phyloP scores from a whole-genome alignment of 805 yeast genomes.

The Kazachstania viticola region DNA sequence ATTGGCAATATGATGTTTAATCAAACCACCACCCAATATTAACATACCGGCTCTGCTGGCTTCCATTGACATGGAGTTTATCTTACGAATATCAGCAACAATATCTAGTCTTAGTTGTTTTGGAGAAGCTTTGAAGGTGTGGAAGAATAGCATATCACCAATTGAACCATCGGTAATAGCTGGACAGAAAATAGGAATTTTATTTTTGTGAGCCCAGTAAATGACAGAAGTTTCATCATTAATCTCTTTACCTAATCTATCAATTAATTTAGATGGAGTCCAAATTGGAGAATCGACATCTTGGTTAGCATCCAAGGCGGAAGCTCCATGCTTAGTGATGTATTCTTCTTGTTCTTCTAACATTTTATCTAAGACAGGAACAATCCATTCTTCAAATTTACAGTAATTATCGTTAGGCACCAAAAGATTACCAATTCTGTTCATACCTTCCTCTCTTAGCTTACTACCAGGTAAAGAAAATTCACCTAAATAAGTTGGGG shows the following conservation, averaged over 20 bases:
- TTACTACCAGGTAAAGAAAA: constrained; percentile 69
- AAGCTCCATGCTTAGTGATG: constrained; percentile 41
- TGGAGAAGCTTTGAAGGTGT: constrained; percentile 90
- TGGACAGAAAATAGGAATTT: constrained; percentile 95
- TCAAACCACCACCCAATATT: constrained; percentile 89
- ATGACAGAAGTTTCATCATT: constrained; percentile 86
- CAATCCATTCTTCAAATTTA: constrained; percentile 96
- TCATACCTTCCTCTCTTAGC: constrained; percentile 90
- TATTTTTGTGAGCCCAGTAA: constrained; percentile 96
- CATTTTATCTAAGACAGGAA: constrained; percentile 81
- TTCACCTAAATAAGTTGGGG: constrained; percentile 93
- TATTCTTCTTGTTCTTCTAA: constrained; percentile 77
- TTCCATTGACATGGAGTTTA: constrained; percentile 90
- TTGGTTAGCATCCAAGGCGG: constrained; percentile 41
- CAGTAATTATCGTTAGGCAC: constrained; percentile 98
- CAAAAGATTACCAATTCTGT: constrained; percentile 91
- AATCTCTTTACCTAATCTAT: constrained; percentile 90
- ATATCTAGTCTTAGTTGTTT: constrained; percentile 81
- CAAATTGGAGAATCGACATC: constrained; percentile 46
- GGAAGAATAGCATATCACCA: constrained; percentile 98
- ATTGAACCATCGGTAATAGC: constrained; percentile 96
- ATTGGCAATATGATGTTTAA: constrained; percentile 94
- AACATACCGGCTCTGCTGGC: constrained; percentile 94
- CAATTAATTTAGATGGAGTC: constrained; percentile 91
- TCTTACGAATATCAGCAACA: constrained; percentile 84